Conservation (phyloP, 169 alveolate genomes). For the Sarcocystis neurona region DNA sequence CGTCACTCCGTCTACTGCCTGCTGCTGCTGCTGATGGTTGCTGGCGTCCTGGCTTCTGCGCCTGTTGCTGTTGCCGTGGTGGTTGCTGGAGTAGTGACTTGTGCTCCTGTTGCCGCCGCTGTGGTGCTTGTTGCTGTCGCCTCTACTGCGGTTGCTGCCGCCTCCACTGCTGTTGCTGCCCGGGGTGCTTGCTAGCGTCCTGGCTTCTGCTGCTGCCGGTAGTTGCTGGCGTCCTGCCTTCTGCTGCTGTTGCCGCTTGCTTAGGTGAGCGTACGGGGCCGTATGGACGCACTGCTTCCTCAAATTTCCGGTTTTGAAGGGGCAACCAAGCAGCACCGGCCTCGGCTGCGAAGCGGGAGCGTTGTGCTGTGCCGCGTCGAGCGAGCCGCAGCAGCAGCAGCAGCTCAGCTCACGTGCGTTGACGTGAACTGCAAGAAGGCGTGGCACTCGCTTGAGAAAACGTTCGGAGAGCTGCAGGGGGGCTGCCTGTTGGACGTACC, state of each 20-base stretch:
- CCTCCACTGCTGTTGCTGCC: background rate
- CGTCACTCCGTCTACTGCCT: no score
- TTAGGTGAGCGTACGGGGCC: conserved; percentile 53
- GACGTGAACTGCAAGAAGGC: conserved; percentile 62
- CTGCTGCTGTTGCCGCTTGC: background rate
- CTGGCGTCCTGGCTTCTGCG: no score
- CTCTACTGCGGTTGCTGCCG: background rate
- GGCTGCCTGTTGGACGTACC: conserved; percentile 53
- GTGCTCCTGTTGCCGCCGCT: background rate
- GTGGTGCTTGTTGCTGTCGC: background rate
- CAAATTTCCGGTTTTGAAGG: conserved; percentile 56
- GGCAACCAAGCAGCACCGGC: conserved; percentile 51
- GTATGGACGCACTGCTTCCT: conserved; percentile 43
- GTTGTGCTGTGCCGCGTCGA: conserved; percentile 51
- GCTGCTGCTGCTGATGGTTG: no score
- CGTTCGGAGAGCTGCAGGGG: conserved; percentile 49
- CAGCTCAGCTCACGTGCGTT: conserved; percentile 57
- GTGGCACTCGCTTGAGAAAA: conserved; percentile 56
- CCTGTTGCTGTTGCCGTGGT: no score
- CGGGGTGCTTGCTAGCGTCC: background rate
- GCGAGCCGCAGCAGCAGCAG: conserved; percentile 34
- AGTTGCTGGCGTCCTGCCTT: no score
- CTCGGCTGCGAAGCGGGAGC: conserved; percentile 45
- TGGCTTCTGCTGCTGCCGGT: background rate
- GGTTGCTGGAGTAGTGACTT: background rate